phyloP scores from a whole-genome alignment of 768 basidiomycete genomes.

The Crassisporium funariophilum region DNA sequence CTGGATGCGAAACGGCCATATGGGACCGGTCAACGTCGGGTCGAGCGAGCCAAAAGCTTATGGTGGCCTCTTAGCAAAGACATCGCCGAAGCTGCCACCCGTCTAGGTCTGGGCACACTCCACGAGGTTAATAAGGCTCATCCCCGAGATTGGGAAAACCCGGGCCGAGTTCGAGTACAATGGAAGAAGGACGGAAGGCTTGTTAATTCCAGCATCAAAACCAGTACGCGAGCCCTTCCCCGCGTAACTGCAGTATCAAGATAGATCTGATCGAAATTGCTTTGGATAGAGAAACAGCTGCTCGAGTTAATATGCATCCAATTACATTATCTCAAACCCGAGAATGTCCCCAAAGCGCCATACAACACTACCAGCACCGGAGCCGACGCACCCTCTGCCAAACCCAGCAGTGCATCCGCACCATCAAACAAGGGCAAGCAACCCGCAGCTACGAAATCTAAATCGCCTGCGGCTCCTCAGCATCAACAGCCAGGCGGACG shows the following conservation, averaged over 20 bases:
- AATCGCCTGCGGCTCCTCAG: slow-evolving; percentile 32
- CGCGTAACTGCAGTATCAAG: neutral
- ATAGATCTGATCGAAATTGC: neutral
- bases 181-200: slow-evolving; percentile 82
- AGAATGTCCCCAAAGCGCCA: slow-evolving; percentile 66
- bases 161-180: slow-evolving; percentile 90
- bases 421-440: slow-evolving; percentile 54
- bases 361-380: slow-evolving; percentile 37
- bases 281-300: slow-evolving; percentile 69
- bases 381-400: slow-evolving; percentile 11
- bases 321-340: slow-evolving; percentile 74
- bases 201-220: slow-evolving; percentile 69
- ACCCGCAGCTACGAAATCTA: slow-evolving; percentile 45
- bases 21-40: slow-evolving; percentile 78
- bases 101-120: slow-evolving; percentile 76
- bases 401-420: slow-evolving; percentile 16
- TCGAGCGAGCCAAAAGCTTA: slow-evolving; percentile 74
- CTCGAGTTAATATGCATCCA: slow-evolving; percentile 73
- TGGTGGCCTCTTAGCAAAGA: slow-evolving; percentile 97
- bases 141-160: slow-evolving; percentile 98
- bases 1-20: slow-evolving; percentile 93
- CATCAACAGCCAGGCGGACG: slow-evolving; percentile 30
- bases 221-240: slow-evolving; percentile 54
- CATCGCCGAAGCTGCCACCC: slow-evolving; percentile 81
- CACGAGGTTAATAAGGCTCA: slow-evolving; percentile 92